Conservation (phyloP, 345 rosid genomes). For the Eucalyptus cloeziana region DNA sequence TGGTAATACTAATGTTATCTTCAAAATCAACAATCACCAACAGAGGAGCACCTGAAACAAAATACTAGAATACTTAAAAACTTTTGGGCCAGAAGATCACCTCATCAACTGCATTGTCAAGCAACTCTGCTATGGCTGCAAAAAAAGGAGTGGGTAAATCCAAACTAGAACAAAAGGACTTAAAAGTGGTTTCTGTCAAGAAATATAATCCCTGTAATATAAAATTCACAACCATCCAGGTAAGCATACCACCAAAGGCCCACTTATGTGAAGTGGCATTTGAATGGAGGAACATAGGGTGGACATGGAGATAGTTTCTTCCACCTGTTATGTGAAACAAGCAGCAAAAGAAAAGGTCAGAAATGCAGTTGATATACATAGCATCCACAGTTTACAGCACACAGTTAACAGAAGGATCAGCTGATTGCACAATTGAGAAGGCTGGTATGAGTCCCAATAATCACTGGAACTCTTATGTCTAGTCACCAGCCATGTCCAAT, state of each 20-base stretch:
- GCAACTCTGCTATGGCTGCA: slow-evolving; percentile 88
- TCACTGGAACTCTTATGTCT: not conserved
- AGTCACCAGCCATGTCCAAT: not conserved
- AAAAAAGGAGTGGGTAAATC: not conserved
- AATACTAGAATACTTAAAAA: not conserved
- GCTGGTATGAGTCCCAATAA: not conserved
- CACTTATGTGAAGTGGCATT: slow-evolving; percentile 99
- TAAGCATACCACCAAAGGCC: slow-evolving; percentile 88
- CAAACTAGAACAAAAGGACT: not conserved
- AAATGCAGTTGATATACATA: not conserved
- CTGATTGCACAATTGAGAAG: not conserved
- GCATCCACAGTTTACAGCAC: not conserved
- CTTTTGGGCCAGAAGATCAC: slow-evolving; percentile 18
- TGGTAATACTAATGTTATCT: not conserved
- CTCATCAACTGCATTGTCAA: slow-evolving; percentile 96
- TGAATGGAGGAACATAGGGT: slow-evolving; percentile 95
- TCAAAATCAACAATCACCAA: not conserved
- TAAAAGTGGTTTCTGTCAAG: not conserved
- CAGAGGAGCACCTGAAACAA: not conserved
- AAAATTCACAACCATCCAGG: not conserved
- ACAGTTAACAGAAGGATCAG: not conserved
- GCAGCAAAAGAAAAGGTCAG: not conserved
- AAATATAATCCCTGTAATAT: not conserved
- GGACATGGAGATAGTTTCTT: slow-evolving; percentile 74
- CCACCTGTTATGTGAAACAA: slow-evolving; percentile 30